Conservation (phyloP, 2,329 filamentous ascomycete species). For the Ramularia endophylla region DNA sequence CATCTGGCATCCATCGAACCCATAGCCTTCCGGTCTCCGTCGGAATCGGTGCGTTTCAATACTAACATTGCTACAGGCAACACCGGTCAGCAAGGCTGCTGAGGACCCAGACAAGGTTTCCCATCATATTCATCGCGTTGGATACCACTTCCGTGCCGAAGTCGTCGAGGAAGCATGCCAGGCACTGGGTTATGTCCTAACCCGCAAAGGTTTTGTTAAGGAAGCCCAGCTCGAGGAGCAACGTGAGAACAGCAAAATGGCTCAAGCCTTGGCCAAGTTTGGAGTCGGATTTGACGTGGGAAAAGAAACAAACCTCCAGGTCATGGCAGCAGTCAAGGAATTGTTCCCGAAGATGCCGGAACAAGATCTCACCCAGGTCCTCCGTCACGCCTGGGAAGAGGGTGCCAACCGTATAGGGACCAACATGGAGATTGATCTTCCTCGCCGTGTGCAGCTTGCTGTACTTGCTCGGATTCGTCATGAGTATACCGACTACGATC, state of each 20-base stretch:
- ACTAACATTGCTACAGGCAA: constrained; percentile 16
- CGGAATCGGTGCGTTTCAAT: background rate
- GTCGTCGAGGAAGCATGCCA: constrained; percentile 53
- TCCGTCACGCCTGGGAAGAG: constrained; percentile 56
- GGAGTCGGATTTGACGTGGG: constrained; percentile 17
- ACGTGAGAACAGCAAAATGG: constrained; percentile 24
- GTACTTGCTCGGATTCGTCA: constrained; percentile 59
- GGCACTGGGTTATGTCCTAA: constrained; percentile 43
- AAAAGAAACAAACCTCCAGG: constrained; percentile 41
- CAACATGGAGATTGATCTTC: constrained; percentile 47
- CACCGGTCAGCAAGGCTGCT: constrained; percentile 18
- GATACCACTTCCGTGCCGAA: constrained; percentile 57
- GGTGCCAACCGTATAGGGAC: constrained; percentile 54
- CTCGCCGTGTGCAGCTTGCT: constrained; percentile 55
- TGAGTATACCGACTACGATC: constrained; percentile 57
- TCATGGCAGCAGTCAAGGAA: constrained; percentile 54
- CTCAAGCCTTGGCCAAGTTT: constrained; percentile 32
- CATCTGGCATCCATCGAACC: background rate
- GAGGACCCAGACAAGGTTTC: constrained; percentile 38
- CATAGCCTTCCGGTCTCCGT: too few relatives aligned
- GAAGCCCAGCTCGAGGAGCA: constrained; percentile 20
- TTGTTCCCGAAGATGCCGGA: constrained; percentile 59
- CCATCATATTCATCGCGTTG: constrained; percentile 56
- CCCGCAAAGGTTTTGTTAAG: constrained; percentile 18
- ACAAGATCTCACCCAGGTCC: constrained; percentile 51